Evolutionary conservation across 305 asterid genomes (phyloP).

Genomic region (Fraxinus dipetala): DNA sequence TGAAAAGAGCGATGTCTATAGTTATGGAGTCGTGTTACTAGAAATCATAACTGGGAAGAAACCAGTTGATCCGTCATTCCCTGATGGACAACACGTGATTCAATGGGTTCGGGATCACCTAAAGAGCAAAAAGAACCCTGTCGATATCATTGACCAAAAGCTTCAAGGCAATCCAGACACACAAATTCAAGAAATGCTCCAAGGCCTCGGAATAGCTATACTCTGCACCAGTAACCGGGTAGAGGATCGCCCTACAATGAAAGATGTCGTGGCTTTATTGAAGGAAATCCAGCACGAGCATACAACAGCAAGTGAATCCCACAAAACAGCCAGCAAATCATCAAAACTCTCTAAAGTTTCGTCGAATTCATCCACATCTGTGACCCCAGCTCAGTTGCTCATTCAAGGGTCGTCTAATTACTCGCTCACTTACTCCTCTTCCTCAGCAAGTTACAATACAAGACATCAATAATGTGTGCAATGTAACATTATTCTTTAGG

Average conservation of each 20-base stretch:
- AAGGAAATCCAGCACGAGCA: constrained; percentile 72
- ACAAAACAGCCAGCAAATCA: constrained; percentile 41
- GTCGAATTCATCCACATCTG: constrained; percentile 48
- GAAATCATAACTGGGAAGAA: constrained; percentile 78
- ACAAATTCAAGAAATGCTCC: constrained; percentile 87
- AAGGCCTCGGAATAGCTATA: constrained; percentile 77
- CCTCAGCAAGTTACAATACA: constrained; percentile 50
- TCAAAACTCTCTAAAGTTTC: constrained; percentile 22
- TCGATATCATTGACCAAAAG: constrained; percentile 55
- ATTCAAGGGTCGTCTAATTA: constrained; percentile 62
- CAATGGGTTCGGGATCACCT: constrained; percentile 81
- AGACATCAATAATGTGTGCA: constrained; percentile 33
- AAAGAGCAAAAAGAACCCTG: constrained; percentile 64
- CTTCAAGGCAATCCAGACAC: constrained; percentile 82
- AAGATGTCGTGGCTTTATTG: constrained; percentile 78
- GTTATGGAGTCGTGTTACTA: constrained; percentile 81
- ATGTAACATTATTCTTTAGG: constrained; percentile 23
- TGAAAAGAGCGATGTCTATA: constrained; percentile 75
- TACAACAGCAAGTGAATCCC: constrained; percentile 38
- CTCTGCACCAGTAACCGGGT: constrained; percentile 80
- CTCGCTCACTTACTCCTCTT: constrained; percentile 62
- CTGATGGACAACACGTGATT: constrained; percentile 70
- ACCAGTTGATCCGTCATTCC: constrained; percentile 76
- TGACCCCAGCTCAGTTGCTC: constrained; percentile 62
- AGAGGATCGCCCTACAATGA: constrained; percentile 82